Percentiles rank a stretch among this genome's conserved stretches.
phyloP scores from a whole-genome alignment of 768 basidiomycete genomes.

The Amanita phalloides region DNA sequence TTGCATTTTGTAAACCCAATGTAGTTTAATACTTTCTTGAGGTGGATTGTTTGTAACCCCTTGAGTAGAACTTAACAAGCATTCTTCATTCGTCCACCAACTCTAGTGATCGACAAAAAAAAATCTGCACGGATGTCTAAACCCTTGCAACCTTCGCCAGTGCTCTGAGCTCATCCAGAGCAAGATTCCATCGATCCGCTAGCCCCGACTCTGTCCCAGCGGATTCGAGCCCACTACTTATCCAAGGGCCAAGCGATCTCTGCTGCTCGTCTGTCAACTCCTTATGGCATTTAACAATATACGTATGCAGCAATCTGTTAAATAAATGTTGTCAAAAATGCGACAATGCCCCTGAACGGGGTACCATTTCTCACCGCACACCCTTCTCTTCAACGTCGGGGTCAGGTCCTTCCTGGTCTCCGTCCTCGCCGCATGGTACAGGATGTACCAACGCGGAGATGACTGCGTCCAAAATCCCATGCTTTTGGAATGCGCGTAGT shows the following conservation, averaged over 20 bases:
- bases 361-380: conserved; percentile 28
- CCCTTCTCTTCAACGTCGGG: conserved; percentile 57
- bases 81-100: not conserved
- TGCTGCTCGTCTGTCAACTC: conserved; percentile 18
- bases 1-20: conserved; percentile 3
- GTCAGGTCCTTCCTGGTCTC: conserved; percentile 48
- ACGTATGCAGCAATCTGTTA: conserved; percentile 41
- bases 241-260: conserved; percentile 16
- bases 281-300: conserved; percentile 29
- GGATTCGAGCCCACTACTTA: conserved; percentile 12
- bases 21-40: not conserved
- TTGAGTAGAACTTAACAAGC: not conserved
- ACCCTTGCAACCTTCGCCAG: not conserved
- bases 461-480: conserved; percentile 37
- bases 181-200: conserved; percentile 19
- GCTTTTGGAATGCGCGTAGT: conserved; percentile 34
- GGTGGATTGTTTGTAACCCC: not conserved
- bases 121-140: not conserved
- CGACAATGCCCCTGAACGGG: not conserved
- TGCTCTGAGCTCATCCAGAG: conserved; percentile 14
- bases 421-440: conserved; percentile 56
- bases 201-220: conserved; percentile 10
- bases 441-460: conserved; percentile 44
- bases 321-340: not conserved
- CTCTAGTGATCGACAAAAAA: not conserved